Base-by-base conservation (phyloP, 2,329 filamentous ascomycete genomes). In the Neopestalotiopsis sp. region DNA sequence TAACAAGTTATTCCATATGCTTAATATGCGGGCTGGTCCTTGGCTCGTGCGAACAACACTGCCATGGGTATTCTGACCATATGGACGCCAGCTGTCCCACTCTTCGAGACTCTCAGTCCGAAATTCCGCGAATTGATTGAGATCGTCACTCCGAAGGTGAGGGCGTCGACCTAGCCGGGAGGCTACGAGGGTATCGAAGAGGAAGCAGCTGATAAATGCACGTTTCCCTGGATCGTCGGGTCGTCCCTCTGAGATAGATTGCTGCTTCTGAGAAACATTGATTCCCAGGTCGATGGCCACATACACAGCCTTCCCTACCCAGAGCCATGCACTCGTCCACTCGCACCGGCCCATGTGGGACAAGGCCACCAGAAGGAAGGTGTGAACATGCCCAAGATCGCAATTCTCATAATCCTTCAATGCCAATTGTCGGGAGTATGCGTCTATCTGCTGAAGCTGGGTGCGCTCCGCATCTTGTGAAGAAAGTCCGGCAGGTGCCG, bases 81-180 rank as follows among this genome's bases (percentile, higher is more conserved):
- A 52, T n/a, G 60, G 60, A n/a, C 20, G 13, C 60, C 60, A 63
- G 32, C 28, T 63, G 17, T 63, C 60, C 60, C 60, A 63, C n/a
- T 63, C 60, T 42, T 63, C 60, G 4, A 63, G 13, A 20, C 60
- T 38, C 30, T 63, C 60, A 4, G 20, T 63, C 12, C 20, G 20
- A 24, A 38, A 38, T 6, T 34, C 28, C 42, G 12, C 30, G 42
- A 42, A 24, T 13, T 42, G 30, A 32, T 63, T 13, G 28, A 63
- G 38, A 38, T 63, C 60, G 13, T 14, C 7, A 17, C 20, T 38
- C n/a, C 20, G 30, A 4, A 65, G 38, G 10, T 65, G 42, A 12
- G 62, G 62, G 24, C 62, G 40, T 6, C 62, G 38, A 7, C 42
- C 62, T 4, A 65, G 62, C 3, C 62, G 62, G n/a, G 14, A n/a